These are phyloP conservation scores for Limonium bicolor DNA, from an alignment of 148 eudicot species.

Conservation along the genomic window DNA sequence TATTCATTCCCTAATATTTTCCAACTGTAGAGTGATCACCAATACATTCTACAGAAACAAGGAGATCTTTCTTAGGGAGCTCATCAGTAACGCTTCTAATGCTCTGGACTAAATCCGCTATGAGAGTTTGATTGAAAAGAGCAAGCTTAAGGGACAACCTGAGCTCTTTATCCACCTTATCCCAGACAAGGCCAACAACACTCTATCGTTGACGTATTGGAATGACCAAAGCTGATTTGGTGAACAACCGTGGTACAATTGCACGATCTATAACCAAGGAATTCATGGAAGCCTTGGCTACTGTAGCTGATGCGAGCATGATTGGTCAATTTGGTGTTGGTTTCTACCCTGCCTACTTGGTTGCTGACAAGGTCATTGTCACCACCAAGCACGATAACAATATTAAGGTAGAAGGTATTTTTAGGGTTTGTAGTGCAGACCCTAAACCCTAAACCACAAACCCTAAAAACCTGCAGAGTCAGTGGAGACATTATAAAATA, in stretches of 20 bases:
- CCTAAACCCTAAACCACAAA: too few species aligned
- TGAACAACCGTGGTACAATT: constrained; percentile 69
- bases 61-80: too few species aligned
- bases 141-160: constrained; percentile 59
- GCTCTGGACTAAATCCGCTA: constrained; percentile 61
- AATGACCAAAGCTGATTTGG: constrained; percentile 76
- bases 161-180: constrained; percentile 53
- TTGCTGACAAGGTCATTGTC: constrained; percentile 72
- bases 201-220: constrained; percentile 66
- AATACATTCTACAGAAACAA: too few species aligned
- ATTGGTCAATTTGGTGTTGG: constrained; percentile 75
- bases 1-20: too few species aligned
- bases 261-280: constrained; percentile 76
- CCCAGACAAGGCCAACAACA: constrained; percentile 55
- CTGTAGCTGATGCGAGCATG: constrained; percentile 88
- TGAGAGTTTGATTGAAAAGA: constrained; percentile 55
- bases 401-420: too few species aligned
- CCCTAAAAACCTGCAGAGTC: too few species aligned
- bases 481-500: too few species aligned
- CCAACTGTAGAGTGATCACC: too few species aligned
- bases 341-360: constrained; percentile 72
- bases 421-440: too few species aligned
- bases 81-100: too few species aligned
- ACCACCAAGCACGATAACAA: constrained; percentile 73
- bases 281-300: constrained; percentile 79